Conservation (phyloP, 257 asterid species). For the Coffea canephora region DNA sequence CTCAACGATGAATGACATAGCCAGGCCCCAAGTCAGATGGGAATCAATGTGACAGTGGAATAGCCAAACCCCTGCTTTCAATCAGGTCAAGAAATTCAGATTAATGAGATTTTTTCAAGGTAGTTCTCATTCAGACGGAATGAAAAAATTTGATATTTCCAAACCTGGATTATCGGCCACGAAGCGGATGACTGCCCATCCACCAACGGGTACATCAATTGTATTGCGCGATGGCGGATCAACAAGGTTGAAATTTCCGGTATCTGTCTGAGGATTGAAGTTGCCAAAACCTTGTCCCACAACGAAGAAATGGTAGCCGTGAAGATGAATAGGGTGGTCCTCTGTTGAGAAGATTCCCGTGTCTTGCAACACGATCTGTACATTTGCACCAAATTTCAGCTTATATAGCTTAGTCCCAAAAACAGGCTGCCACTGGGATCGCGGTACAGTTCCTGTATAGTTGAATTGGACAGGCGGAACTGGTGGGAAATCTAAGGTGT, state of each 20-base stretch:
- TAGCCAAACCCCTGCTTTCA: conserved; percentile 56
- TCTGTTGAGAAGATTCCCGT: conserved; percentile 59
- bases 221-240: conserved; percentile 68
- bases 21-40: conserved; percentile 64
- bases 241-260: conserved; percentile 44
- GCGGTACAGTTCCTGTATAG: conserved; percentile 60
- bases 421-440: conserved; percentile 47
- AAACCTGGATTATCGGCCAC: conserved; percentile 70
- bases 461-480: conserved; percentile 52
- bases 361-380: conserved; percentile 61
- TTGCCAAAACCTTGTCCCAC: conserved; percentile 68
- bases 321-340: conserved; percentile 70
- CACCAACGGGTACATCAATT: conserved; percentile 62
- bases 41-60: conserved; percentile 73
- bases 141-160: neutral
- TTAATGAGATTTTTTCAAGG: too few species aligned
- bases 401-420: conserved; percentile 47
- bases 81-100: neutral
- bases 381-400: conserved; percentile 47
- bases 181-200: conserved; percentile 69
- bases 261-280: conserved; percentile 40
- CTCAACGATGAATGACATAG: conserved; percentile 51
- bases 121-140: too few species aligned
- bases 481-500: conserved; percentile 51
- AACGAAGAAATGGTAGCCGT: conserved; percentile 58